Evolutionary conservation across 768 basidiomycete genomes (phyloP), one percentile per base, ranked within the genome.

Genomic region (Phaffia tasmanica): DNA sequence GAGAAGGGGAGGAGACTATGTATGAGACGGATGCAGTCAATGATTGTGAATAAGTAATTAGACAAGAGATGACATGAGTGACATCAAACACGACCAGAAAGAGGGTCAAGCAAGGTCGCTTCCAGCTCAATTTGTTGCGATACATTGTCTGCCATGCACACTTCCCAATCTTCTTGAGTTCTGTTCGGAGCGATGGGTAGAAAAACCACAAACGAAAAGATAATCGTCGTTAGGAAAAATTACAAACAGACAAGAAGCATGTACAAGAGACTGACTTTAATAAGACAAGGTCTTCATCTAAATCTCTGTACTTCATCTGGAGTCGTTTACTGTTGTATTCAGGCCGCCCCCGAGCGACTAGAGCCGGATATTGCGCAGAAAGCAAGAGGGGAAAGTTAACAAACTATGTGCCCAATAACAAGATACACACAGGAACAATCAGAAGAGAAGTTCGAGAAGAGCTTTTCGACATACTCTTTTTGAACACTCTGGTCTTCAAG

Each of bases 241-340:
- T 4, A 53, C 18, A 21, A 60, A 18, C n/a, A 23, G n/a, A 19
- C 5, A 49, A 49, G 35, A 53, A 8, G 30, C 11, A 32, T 11
- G 15, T 6, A 49, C 7, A 11, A n/a, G 32, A 25, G 29, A 60
- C 65, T 21, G 3, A 66, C 65, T 56, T 62, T 7, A 67, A 50
- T 55, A 56, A 56, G 23, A 67, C 54, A 48, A 61, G 51, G 53
- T 67, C 66, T 48, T 63, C 67, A 21, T 69, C 67, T 5, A 57
- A 57, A 46, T 69, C 67, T 19, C 46, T 30, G 50, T 69, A 69
- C 25, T 63, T 69, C 32, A 69, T 63, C 51, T 57, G 56, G 18
- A 69, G 27, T 16, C 9, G 27, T 29, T 25, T 59, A 14, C 23
- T 49, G 4, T 35, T 51, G 16, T 63, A 32, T n/a, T 69, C 67